A percentile compares a stretch with the other conserved stretches of the same genome.
These are phyloP conservation scores for Capronia americana DNA, from an alignment of 2,329 filamentous ascomycete genomes.

Conservation along the genomic window DNA sequence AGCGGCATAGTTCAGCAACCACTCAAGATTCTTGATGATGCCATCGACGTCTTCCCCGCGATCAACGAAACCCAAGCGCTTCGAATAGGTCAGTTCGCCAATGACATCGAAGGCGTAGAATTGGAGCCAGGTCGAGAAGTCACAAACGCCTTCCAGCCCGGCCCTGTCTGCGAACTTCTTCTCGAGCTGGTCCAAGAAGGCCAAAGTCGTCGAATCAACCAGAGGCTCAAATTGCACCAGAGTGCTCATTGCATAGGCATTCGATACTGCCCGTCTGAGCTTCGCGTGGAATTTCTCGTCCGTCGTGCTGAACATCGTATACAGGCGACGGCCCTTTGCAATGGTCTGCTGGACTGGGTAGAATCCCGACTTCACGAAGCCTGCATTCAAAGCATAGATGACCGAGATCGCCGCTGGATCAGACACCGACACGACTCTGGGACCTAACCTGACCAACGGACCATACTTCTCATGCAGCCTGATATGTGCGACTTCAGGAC, in stretches of 20 bases:
- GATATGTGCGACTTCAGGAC: constrained; percentile 39
- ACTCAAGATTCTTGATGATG: constrained; percentile 46
- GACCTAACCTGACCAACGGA: constrained; percentile 42
- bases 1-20: constrained; percentile 38
- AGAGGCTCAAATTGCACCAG: constrained; percentile 64
- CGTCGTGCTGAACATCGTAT: constrained; percentile 47
- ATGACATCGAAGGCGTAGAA: constrained; percentile 47
- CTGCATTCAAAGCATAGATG: constrained; percentile 37
- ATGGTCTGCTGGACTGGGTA: constrained; percentile 43
- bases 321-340: constrained; percentile 39
- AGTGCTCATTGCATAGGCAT: constrained; percentile 50
- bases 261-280: constrained; percentile 48
- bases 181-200: constrained; percentile 70
- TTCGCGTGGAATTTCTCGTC: constrained; percentile 51
- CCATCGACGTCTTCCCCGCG: constrained; percentile 44
- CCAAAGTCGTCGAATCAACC: constrained; percentile 73
- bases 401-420: constrained; percentile 32
- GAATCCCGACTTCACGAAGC: constrained; percentile 37
- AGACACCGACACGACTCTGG: constrained; percentile 42
- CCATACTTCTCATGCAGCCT: constrained; percentile 42
- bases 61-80: constrained; percentile 45
- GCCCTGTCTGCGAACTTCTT: constrained; percentile 58
- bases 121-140: constrained; percentile 50
- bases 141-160: constrained; percentile 23
- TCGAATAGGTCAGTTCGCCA: constrained; percentile 46